Conservation (phyloP, 495 filamentous ascomycete genomes). For the Penicillium turbatum region DNA sequence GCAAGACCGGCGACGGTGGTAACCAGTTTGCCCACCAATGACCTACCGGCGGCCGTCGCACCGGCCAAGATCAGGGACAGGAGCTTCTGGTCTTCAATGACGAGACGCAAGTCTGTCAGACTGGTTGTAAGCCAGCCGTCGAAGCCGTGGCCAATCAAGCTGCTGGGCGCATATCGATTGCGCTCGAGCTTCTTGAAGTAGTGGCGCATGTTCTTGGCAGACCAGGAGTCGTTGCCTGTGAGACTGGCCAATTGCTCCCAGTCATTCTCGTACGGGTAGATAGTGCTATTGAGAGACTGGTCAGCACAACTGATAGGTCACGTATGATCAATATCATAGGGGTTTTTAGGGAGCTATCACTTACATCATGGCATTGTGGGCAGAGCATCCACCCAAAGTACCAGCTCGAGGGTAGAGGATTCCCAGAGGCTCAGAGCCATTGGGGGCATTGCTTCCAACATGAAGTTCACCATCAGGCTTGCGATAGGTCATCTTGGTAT, state of each 20-base stretch:
- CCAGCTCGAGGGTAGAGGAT: conserved; percentile 43
- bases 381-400: conserved; percentile 41
- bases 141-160: conserved; percentile 49
- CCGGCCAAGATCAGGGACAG: conserved; percentile 47
- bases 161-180: conserved; percentile 47
- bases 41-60: conserved; percentile 38
- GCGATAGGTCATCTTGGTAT: conserved; percentile 42
- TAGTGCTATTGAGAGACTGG: conserved; percentile 10
- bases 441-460: conserved; percentile 33
- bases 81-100: conserved; percentile 49
- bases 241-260: conserved; percentile 41
- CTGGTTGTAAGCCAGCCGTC: conserved; percentile 54
- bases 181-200: conserved; percentile 47
- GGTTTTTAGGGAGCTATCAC: not conserved
- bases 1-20: conserved; percentile 38
- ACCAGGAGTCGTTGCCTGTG: conserved; percentile 40
- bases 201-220: conserved; percentile 33
- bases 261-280: conserved; percentile 37
- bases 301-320: not conserved
- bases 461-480: conserved; percentile 33
- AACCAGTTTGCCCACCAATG: conserved; percentile 36
- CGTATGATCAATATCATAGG: too few relatives aligned
- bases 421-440: conserved; percentile 31
- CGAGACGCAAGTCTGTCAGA: conserved; percentile 43
- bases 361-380: conserved; percentile 45